phyloP scores from a whole-genome alignment of 2,329 filamentous ascomycete genomes.

The Drechslerella coelobrocha region DNA sequence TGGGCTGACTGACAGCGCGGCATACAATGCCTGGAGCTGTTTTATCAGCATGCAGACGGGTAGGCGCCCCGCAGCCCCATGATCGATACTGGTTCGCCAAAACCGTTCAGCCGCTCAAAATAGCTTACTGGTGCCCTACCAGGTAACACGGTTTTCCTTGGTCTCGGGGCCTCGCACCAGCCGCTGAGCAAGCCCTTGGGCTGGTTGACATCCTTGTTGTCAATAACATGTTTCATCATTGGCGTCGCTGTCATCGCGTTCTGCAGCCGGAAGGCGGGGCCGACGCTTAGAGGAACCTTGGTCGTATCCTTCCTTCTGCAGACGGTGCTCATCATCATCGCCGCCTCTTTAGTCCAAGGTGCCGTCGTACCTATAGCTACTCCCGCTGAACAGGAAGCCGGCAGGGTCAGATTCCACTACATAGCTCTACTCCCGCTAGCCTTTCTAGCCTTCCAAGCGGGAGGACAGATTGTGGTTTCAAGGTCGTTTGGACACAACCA shows the following conservation, averaged over 20 bases:
- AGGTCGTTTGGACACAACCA: conserved; percentile 64
- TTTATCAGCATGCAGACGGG: conserved; percentile 66
- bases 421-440: conserved; percentile 61
- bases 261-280: conserved; percentile 57
- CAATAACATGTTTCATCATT: conserved; percentile 64
- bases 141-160: conserved; percentile 68
- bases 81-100: not conserved
- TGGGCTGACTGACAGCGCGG: conserved; percentile 62
- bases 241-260: conserved; percentile 63
- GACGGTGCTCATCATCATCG: conserved; percentile 62
- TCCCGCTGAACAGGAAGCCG: conserved; percentile 59
- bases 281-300: conserved; percentile 60
- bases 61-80: not conserved
- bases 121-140: not conserved
- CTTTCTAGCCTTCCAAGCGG: conserved; percentile 65
- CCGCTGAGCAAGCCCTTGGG: conserved; percentile 63
- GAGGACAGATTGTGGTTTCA: conserved; percentile 64
- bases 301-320: conserved; percentile 64
- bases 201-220: conserved; percentile 65
- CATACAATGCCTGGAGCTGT: conserved; percentile 62
- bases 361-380: conserved; percentile 57
- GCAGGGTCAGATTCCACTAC: conserved; percentile 56
- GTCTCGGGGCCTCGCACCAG: conserved; percentile 65
- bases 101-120: not conserved
- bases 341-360: conserved; percentile 64